Conservation (phyloP, 257 asterid species). For the Solanum appendiculatum region DNA sequence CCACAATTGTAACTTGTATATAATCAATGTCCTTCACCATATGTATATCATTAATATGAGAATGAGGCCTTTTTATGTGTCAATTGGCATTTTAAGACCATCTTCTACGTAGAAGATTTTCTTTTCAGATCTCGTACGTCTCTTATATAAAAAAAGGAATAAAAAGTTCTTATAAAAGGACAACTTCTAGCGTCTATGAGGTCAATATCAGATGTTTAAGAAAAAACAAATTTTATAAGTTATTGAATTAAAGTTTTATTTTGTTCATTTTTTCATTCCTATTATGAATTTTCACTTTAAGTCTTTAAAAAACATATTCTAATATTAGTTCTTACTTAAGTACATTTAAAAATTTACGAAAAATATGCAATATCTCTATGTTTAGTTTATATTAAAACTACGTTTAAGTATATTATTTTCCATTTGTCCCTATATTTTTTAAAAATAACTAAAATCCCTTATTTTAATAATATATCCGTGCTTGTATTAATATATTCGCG, state of each 20-base stretch:
- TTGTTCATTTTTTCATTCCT: neutral
- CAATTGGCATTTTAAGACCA: neutral
- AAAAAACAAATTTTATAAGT: neutral
- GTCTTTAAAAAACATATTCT: too few relatives aligned
- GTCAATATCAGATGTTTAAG: neutral
- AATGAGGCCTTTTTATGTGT: neutral
- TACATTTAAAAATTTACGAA: neutral
- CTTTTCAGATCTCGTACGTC: neutral
- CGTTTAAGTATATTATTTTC: too few relatives aligned
- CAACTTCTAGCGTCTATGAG: neutral
- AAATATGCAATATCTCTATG: neutral
- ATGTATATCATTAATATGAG: conserved; percentile 12
- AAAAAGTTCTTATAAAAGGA: neutral
- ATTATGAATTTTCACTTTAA: neutral
- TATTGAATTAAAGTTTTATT: neutral
- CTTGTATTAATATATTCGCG: too few relatives aligned
- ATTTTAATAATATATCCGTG: too few relatives aligned
- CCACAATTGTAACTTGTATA: conserved; percentile 35
- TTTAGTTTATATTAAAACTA: too few relatives aligned
- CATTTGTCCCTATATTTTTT: too few relatives aligned
- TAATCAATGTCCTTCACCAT: conserved; percentile 8
- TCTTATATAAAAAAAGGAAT: neutral
- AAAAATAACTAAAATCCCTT: too few relatives aligned
- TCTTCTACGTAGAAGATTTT: neutral
- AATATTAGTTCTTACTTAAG: neutral